A percentile compares a stretch with the other conserved stretches of the same genome.
phyloP scores from a whole-genome alignment of 805 yeast species.

The Starmerella apicola region DNA sequence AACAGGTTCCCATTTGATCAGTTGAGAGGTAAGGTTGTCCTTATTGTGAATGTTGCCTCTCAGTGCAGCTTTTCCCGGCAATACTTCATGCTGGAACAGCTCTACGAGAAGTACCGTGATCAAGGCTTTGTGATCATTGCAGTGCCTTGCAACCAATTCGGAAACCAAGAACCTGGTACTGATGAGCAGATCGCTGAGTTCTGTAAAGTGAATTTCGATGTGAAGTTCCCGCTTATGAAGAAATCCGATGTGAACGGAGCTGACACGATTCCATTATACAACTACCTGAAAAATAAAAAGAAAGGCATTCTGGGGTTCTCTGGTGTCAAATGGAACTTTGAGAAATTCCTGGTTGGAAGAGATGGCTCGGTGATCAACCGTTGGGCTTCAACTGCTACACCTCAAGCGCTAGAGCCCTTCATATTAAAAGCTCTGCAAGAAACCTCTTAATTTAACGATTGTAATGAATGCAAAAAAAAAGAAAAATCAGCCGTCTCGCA shows the following conservation, averaged over 20 bases:
- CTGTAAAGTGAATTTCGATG: constrained; percentile 77
- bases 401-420: constrained; percentile 34
- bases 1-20: constrained; percentile 46
- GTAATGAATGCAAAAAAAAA: too few relatives aligned
- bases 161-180: constrained; percentile 61
- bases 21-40: constrained; percentile 66
- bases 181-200: constrained; percentile 58
- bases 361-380: constrained; percentile 49
- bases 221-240: constrained; percentile 74
- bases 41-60: constrained; percentile 80
- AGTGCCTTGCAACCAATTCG: constrained; percentile 89
- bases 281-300: constrained; percentile 58
- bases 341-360: constrained; percentile 51
- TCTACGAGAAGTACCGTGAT: constrained; percentile 52
- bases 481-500: too few relatives aligned
- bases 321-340: constrained; percentile 70
- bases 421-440: constrained; percentile 5
- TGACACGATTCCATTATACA: constrained; percentile 66
- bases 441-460: too few relatives aligned
- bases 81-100: constrained; percentile 53
- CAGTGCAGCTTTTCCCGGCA: constrained; percentile 73
- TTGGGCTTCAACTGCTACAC: constrained; percentile 56
- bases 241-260: constrained; percentile 86
- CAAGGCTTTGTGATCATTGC: constrained; percentile 60
- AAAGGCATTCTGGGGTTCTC: constrained; percentile 51